Percentiles rank a stretch among this genome's conserved stretches.
Conservation (phyloP, 192 early-diverging fungal species). For the Paraglomus brasilianum region DNA sequence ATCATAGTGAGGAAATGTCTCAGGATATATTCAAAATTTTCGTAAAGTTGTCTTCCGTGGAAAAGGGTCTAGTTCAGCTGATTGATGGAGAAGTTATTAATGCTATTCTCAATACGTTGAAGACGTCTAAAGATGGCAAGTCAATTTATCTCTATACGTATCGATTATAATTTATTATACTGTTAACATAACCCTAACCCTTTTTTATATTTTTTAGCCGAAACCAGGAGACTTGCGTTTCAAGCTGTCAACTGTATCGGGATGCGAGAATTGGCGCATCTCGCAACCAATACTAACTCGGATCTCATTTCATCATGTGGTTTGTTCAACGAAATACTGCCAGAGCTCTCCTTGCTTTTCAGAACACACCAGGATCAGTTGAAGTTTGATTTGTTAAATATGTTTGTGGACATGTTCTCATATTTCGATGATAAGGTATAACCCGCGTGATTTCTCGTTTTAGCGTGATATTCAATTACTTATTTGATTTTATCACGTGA, state of each 20-base stretch:
- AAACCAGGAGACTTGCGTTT: conserved; percentile 31
- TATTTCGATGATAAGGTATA: conserved; percentile 30
- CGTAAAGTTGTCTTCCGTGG: conserved; percentile 30
- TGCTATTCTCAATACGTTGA: conserved; percentile 33
- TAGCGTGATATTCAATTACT: not conserved
- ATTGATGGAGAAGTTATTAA: conserved; percentile 34
- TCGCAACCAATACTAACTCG: conserved; percentile 5
- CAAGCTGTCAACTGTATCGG: conserved; percentile 28
- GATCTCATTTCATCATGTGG: conserved; percentile 22
- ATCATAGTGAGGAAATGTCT: conserved; percentile 33
- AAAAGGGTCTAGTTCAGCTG: conserved; percentile 34
- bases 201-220: conserved; percentile 21
- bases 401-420: conserved; percentile 32
- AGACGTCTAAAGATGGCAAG: conserved; percentile 33
- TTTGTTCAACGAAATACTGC: conserved; percentile 12
- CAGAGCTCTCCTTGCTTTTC: conserved; percentile 28
- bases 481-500: not conserved
- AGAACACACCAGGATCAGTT: conserved; percentile 35
- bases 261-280: conserved; percentile 14
- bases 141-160: not conserved
- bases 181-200: not conserved
- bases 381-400: conserved; percentile 38
- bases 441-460: not conserved
- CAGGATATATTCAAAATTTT: conserved; percentile 41
- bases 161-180: not conserved